Conservation (phyloP, 2,329 filamentous ascomycete species). For the Pestalotiopsis sp. region DNA sequence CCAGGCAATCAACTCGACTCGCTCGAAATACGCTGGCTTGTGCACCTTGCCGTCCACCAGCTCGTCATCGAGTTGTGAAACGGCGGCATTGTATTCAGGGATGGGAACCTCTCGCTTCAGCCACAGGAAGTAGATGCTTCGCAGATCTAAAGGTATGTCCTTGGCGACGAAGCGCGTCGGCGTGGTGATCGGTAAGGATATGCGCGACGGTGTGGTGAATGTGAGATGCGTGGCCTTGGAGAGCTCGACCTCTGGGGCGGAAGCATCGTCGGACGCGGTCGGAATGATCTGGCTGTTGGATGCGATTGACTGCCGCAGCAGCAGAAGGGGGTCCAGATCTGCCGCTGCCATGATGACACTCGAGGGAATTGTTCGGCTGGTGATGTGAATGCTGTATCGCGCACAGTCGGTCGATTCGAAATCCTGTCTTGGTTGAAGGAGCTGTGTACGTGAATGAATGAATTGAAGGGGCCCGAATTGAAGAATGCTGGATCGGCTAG, state of each 20-base stretch:
- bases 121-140: constrained; percentile 96
- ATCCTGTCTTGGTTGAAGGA: not conserved
- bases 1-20: constrained; percentile 90
- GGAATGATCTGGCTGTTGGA: constrained; percentile 71
- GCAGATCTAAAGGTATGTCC: constrained; percentile 76
- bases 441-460: not conserved
- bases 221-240: constrained; percentile 78
- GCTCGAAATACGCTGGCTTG: constrained; percentile 89
- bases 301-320: constrained; percentile 82
- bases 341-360: constrained; percentile 55
- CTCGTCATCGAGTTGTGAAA: constrained; percentile 79
- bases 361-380: not conserved
- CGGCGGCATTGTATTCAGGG: constrained; percentile 86
- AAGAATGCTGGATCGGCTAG: not conserved
- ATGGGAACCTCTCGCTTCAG: constrained; percentile 88
- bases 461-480: not conserved
- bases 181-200: constrained; percentile 69
- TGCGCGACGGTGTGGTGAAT: constrained; percentile 65
- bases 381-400: not conserved
- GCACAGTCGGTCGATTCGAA: not conserved
- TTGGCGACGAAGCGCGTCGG: constrained; percentile 88
- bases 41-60: constrained; percentile 72
- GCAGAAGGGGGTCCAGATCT: constrained; percentile 77
- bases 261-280: constrained; percentile 69
- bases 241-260: constrained; percentile 65